These are phyloP conservation scores for Boletus eberwhitei DNA, from an alignment of 768 basidiomycete species.

Conservation along the genomic window DNA sequence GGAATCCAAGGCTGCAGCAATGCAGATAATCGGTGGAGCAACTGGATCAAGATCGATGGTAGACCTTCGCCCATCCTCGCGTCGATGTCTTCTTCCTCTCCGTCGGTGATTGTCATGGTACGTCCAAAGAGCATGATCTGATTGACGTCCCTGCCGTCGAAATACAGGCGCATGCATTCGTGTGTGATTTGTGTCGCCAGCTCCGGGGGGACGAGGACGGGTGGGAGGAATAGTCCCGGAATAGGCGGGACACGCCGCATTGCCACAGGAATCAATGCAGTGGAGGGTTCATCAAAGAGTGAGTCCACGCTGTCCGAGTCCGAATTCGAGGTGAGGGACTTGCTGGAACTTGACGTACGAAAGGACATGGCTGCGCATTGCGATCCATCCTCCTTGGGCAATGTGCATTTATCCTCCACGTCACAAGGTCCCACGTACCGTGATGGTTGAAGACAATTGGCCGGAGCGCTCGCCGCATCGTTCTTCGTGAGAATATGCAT, in stretches of 20 bases:
- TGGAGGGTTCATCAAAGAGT: conserved; percentile 46
- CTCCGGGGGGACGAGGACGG: conserved; percentile 46
- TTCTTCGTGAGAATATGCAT: conserved; percentile 21
- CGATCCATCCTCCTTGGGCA: neutral
- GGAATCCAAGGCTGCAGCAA: conserved; percentile 53
- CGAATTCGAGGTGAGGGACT: conserved; percentile 3
- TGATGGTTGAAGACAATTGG: neutral
- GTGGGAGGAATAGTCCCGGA: conserved; percentile 61
- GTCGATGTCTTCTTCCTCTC: conserved; percentile 10
- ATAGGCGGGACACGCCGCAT: conserved; percentile 49
- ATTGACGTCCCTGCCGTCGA: conserved; percentile 49
- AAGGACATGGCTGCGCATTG: conserved; percentile 8
- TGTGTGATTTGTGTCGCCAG: conserved; percentile 47
- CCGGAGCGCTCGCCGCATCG: neutral
- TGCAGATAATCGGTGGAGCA: conserved; percentile 49
- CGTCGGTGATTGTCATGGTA: conserved; percentile 9
- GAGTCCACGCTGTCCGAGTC: conserved; percentile 38
- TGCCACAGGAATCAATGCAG: conserved; percentile 18
- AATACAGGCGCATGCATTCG: conserved; percentile 59
- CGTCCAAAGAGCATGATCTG: conserved; percentile 88
- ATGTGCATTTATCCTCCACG: conserved; percentile 7
- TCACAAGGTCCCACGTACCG: neutral
- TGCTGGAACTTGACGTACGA: neutral
- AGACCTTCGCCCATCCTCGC: conserved; percentile 40
- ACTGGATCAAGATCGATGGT: conserved; percentile 50